These are phyloP conservation scores for Coniophora puteana DNA, from an alignment of 1,284 basidiomycete species.

Conservation along the genomic window DNA sequence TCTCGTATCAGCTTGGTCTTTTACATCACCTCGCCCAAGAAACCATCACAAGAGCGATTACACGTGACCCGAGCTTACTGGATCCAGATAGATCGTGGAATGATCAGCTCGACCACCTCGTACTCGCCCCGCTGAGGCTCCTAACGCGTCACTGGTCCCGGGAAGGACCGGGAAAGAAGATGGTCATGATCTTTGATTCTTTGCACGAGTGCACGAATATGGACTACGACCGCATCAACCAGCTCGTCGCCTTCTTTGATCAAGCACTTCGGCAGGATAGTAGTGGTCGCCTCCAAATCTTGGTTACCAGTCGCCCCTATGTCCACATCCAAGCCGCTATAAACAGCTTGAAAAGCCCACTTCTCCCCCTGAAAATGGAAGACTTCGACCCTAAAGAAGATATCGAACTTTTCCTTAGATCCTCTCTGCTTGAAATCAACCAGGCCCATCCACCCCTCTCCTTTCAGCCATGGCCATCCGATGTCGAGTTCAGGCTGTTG, in stretches of 20 bases:
- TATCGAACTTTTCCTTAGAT: constrained; percentile 15
- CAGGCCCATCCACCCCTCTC: not conserved
- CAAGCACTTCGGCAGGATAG: constrained; percentile 7
- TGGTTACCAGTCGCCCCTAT: constrained; percentile 18
- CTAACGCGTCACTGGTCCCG: constrained; percentile 7
- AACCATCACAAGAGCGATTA: constrained; percentile 8
- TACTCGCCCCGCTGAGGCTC: constrained; percentile 12
- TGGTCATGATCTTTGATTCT: constrained; percentile 21
- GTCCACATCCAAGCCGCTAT: constrained; percentile 13
- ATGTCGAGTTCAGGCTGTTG: constrained; percentile 14
- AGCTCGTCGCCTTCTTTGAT: constrained; percentile 14
- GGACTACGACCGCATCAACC: constrained; percentile 11
- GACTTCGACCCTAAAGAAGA: constrained; percentile 17
- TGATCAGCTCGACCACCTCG: constrained; percentile 17
- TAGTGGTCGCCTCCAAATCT: constrained; percentile 13
- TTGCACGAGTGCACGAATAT: constrained; percentile 20
- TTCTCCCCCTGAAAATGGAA: constrained; percentile 8
- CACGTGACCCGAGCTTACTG: constrained; percentile 12
- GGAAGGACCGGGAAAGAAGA: too few species aligned
- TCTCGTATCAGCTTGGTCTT: constrained; percentile 14
- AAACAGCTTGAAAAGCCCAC: constrained; percentile 8
- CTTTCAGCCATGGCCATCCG: constrained; percentile 15
- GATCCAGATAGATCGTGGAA: constrained; percentile 15
- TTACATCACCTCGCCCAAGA: constrained; percentile 12
- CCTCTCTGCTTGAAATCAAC: constrained; percentile 12